Percentiles rank a stretch among this genome's conserved stretches.
Evolutionary conservation across 1,284 basidiomycete species (phyloP).

Genomic region (Calocybe gambosa): DNA sequence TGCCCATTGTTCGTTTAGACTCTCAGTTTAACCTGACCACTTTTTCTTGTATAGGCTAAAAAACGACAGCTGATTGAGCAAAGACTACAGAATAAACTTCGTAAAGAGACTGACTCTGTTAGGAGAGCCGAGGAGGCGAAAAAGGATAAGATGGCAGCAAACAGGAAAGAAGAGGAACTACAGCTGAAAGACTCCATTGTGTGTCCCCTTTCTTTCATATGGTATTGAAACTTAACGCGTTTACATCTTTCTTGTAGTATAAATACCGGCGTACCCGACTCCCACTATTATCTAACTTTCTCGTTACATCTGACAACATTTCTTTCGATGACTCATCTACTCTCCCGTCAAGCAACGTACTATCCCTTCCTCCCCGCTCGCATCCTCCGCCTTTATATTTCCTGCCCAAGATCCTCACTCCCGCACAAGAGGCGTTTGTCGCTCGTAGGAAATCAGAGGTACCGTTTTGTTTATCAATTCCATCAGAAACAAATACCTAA

Average conservation of each 20-base stretch:
- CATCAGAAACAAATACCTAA: conserved; percentile 2
- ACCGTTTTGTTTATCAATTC: conserved; percentile 13
- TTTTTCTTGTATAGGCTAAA: conserved; percentile 48
- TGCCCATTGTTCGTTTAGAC: conserved; percentile 21
- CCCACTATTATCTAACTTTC: conserved; percentile 68
- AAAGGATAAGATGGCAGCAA: conserved; percentile 68
- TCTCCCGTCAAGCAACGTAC: conserved; percentile 30
- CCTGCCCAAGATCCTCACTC: conserved; percentile 60
- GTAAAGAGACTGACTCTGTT: conserved; percentile 77
- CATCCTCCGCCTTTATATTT: conserved; percentile 75
- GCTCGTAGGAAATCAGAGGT: conserved; percentile 57
- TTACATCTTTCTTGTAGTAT: conserved; percentile 38
- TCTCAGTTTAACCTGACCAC: not conserved
- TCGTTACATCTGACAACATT: conserved; percentile 67
- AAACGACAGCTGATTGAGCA: conserved; percentile 74
- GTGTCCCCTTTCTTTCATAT: conserved; percentile 25
- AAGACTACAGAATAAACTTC: conserved; percentile 72
- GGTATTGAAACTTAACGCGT: not conserved
- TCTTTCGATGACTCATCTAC: conserved; percentile 33
- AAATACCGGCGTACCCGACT: conserved; percentile 64
- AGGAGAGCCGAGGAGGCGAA: conserved; percentile 76
- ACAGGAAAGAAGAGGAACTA: conserved; percentile 72
- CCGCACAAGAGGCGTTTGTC: conserved; percentile 67
- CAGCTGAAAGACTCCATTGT: conserved; percentile 75
- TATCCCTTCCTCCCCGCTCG: conserved; percentile 48